These are phyloP conservation scores for Lactifluus rugatus DNA, from an alignment of 768 basidiomycete species.

Conservation along the genomic window DNA sequence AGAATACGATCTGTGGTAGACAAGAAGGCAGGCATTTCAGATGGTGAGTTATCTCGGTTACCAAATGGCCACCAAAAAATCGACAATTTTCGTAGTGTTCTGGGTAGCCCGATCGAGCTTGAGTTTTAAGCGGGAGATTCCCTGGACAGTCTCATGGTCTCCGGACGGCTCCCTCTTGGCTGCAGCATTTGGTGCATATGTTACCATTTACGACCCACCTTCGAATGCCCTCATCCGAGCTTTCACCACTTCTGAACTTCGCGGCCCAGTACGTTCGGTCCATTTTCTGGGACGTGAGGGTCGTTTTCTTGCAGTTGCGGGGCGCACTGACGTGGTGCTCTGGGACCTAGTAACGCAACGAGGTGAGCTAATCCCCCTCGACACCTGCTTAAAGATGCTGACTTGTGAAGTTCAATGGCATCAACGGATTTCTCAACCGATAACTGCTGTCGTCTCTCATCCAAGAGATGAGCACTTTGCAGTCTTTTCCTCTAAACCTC, in stretches of 20 bases:
- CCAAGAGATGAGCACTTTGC: constrained; percentile 49
- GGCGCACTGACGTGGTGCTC: constrained; percentile 41
- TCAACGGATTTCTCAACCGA: constrained; percentile 29
- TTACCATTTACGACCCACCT: constrained; percentile 66
- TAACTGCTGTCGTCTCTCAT: constrained; percentile 45
- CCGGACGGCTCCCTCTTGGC: constrained; percentile 80
- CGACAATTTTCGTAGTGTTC: constrained; percentile 35
- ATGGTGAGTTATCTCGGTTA: constrained; percentile 36
- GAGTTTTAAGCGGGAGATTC: constrained; percentile 55
- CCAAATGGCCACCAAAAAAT: not conserved
- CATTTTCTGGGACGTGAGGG: constrained; percentile 64
- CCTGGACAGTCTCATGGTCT: constrained; percentile 67
- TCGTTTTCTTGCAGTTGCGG: constrained; percentile 55
- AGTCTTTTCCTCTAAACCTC: constrained; percentile 36
- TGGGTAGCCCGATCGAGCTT: constrained; percentile 78
- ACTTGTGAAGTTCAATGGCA: constrained; percentile 50
- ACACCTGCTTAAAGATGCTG: constrained; percentile 3
- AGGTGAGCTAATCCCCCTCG: constrained; percentile 35
- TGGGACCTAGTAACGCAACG: constrained; percentile 64
- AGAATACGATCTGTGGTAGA: constrained; percentile 40
- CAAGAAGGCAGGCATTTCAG: constrained; percentile 34
- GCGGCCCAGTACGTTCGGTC: constrained; percentile 33
- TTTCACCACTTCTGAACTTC: constrained; percentile 45
- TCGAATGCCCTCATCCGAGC: constrained; percentile 52
- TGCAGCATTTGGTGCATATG: constrained; percentile 52